Conservation (phyloP, 305 asterid species). For the Plantago coronopus region DNA sequence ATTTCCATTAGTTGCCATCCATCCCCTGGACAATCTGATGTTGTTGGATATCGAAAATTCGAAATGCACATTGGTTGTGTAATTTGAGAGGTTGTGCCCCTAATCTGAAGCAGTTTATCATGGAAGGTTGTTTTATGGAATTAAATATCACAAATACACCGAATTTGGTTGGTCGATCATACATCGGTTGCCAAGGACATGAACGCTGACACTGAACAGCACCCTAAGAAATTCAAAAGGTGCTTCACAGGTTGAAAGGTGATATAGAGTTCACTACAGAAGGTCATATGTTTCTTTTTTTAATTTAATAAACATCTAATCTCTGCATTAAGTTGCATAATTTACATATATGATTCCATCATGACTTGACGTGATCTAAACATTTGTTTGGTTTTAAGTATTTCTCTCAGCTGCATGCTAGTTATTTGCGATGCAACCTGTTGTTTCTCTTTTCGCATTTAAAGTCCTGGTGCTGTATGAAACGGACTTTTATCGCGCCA, state of each 20-base stretch:
- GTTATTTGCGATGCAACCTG: constrained; percentile 31
- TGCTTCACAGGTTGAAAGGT: constrained; percentile 71
- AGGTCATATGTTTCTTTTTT: constrained; percentile 12
- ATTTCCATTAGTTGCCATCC: constrained; percentile 71
- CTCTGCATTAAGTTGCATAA: too few species aligned
- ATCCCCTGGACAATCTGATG: constrained; percentile 64
- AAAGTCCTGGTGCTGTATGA: constrained; percentile 64
- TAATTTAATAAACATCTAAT: not conserved
- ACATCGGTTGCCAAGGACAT: constrained; percentile 71
- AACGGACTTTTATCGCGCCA: constrained; percentile 70
- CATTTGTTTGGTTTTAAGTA: constrained; percentile 35
- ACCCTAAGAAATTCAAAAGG: constrained; percentile 47
- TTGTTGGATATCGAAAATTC: constrained; percentile 10
- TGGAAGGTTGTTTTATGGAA: constrained; percentile 85
- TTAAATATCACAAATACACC: constrained; percentile 65
- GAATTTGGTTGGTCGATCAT: constrained; percentile 36
- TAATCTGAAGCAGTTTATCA: constrained; percentile 57
- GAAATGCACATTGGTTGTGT: constrained; percentile 53
- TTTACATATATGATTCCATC: too few species aligned
- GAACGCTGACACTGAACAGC: constrained; percentile 64
- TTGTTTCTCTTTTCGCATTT: constrained; percentile 44
- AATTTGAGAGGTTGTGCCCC: constrained; percentile 66
- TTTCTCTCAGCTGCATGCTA: constrained; percentile 47
- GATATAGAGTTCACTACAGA: constrained; percentile 76
- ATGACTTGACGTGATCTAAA: too few species aligned